Evolutionary conservation across 306 rosid species (phyloP), one percentile per base, ranked within the genome.

Genomic region (Acmispon strigosus): DNA sequence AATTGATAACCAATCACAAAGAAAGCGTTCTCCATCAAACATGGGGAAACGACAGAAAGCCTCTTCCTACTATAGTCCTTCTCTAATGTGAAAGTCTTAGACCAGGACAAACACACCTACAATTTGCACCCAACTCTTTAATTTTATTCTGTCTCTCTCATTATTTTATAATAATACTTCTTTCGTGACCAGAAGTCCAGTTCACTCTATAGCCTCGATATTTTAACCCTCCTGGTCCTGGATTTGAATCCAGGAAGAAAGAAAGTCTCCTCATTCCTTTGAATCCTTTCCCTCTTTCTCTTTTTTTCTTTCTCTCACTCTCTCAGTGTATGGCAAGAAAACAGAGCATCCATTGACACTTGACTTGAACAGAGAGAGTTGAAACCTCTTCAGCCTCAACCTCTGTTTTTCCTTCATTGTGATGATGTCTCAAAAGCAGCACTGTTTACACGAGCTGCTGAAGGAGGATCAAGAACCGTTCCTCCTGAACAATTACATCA

Each of bases 401-500:
- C 66, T 6, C 66, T 32, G 32, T 44, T 10, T 22, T 29, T 17
- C 51, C 19, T 9, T 54, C 24, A 13, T 4, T 22, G 1, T 16
- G 29, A 60, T 42, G 68, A 86, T 86, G 95, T 70, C 80, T 72
- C 82, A 76, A 10, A 87, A 75, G 77, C 37, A 32, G 8, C 37
- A 32, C 37, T 24, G 62, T 59, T 80, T 88, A 39, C 91, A 82
- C 63, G 79, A 88, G 75, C 74, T 88, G 13, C 84, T 88, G 14
- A 44, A 80, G 10, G 84, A 88, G 68, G 91, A 88, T 53, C 95
- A 88, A 82, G 91, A 88, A 14, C 95, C 95, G 0, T 88, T 88
- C 75, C 50, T 72, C 52, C 80, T 88, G 9, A 80, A 78, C 63
- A 75, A 44, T 53, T 88, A 82, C 87, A 88, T 88, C 75, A 86